A percentile compares a stretch with the other conserved stretches of the same genome.
Evolutionary conservation across 768 basidiomycete species (phyloP).

Genomic region (Boletus subparvulus): DNA sequence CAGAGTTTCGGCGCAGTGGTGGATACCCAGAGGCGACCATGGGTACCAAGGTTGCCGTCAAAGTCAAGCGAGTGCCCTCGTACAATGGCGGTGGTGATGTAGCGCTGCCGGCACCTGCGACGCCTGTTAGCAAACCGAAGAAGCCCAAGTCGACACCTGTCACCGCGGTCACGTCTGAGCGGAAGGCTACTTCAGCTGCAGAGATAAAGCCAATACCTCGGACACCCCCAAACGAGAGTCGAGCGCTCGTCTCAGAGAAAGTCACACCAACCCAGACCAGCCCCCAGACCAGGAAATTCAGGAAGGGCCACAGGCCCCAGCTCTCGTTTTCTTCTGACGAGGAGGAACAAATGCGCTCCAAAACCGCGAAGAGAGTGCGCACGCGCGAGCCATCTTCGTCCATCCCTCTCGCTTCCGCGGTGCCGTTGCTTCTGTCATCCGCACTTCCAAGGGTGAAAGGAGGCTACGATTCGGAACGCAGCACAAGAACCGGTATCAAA

Average conservation of each 20-base stretch:
- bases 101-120: neutral
- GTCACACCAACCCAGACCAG: slow-evolving; percentile 16
- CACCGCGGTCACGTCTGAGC: neutral
- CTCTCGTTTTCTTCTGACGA: slow-evolving; percentile 69
- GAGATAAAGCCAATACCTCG: slow-evolving; percentile 16
- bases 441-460: slow-evolving; percentile 11
- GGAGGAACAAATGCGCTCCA: slow-evolving; percentile 64
- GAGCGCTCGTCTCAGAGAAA: slow-evolving; percentile 12
- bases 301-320: slow-evolving; percentile 40
- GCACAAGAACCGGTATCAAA: slow-evolving; percentile 16
- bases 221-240: slow-evolving; percentile 27
- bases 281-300: slow-evolving; percentile 20
- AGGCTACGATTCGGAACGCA: slow-evolving; percentile 18
- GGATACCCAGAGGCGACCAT: slow-evolving; percentile 16
- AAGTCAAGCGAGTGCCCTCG: slow-evolving; percentile 51
- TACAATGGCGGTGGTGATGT: slow-evolving; percentile 37
- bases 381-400: slow-evolving; percentile 36
- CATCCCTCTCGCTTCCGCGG: slow-evolving; percentile 23
- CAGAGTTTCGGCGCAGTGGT: slow-evolving; percentile 14
- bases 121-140: slow-evolving; percentile 17
- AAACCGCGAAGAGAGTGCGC: slow-evolving; percentile 62
- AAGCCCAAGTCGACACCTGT: slow-evolving; percentile 9
- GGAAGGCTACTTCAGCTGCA: neutral
- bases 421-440: slow-evolving; percentile 26
- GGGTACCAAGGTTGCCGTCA: slow-evolving; percentile 21